Evolutionary conservation across 208 protist genomes (phyloP), one percentile per base, ranked within the genome.

Genomic region (Acanthamoeba triangularis): DNA sequence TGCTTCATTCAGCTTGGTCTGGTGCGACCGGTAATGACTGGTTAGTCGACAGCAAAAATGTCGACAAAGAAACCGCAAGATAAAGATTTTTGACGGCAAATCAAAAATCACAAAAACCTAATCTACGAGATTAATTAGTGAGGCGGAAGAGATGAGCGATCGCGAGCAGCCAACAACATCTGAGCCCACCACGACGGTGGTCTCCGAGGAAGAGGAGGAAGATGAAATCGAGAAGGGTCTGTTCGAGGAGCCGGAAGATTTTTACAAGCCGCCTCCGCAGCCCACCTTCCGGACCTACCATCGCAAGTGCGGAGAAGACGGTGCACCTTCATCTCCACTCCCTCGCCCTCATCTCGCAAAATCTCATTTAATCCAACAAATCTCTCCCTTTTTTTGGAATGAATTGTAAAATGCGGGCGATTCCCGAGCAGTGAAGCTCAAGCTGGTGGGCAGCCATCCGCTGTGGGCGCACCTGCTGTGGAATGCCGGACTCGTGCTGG

Each of bases 381-480:
- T n/a, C n/a, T n/a, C n/a, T n/a, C n/a, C n/a, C n/a, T n/a, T n/a
- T n/a, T n/a, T n/a, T n/a, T n/a, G n/a, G n/a, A n/a, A n/a, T n/a
- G n/a, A n/a, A n/a, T n/a, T n/a, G n/a, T n/a, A n/a, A n/a, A n/a
- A n/a, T n/a, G n/a, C n/a, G n/a, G n/a, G n/a, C n/a, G n/a, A n/a
- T n/a, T n/a, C n/a, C n/a, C n/a, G n/a, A n/a, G n/a, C n/a, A 92
- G 85, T 92, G 13, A 69, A 74, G 59, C 37, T 92, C 23, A 67
- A 74, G 41, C 61, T 92, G 28, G 59, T 92, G 52, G 59, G 85
- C 18, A 92, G 85, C 35, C 85, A 92, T 52, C 85, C 85, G 84
- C 76, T 96, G n/a, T 96, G 95, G 95, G 95, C 84, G n/a, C 95
- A 96, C 95, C 65, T 96, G 85, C 25, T 91, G 10, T 96, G 95